phyloP scores from a whole-genome alignment of 495 filamentous ascomycete genomes.

The Aspergillus panamensis region DNA sequence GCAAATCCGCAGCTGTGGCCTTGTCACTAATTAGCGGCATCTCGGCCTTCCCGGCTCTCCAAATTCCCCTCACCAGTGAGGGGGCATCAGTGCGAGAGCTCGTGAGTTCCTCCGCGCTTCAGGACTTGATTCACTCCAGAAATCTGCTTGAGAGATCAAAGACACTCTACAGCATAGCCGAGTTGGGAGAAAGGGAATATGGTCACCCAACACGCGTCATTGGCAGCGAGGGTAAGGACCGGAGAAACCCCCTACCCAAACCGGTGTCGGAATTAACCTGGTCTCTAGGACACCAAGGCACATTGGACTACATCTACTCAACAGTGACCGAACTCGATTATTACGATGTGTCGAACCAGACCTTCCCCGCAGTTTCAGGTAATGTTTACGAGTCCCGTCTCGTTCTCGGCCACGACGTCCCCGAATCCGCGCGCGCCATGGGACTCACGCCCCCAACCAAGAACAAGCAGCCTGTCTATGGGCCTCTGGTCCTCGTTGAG shows the following conservation, averaged over 20 bases:
- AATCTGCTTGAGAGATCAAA: constrained; percentile 53
- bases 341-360: constrained; percentile 56
- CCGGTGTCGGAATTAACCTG: constrained; percentile 2
- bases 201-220: constrained; percentile 63
- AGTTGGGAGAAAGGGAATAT: constrained; percentile 51
- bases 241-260: background rate
- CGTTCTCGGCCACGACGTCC: constrained; percentile 49
- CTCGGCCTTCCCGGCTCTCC: constrained; percentile 7
- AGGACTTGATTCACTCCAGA: constrained; percentile 49
- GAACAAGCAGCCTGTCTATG: constrained; percentile 45
- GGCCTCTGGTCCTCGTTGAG: constrained; percentile 16
- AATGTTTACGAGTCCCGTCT: constrained; percentile 56
- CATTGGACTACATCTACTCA: constrained; percentile 57
- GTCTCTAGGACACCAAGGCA: constrained; percentile 52
- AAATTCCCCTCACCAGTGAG: constrained; percentile 3
- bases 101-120: constrained; percentile 50
- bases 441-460: constrained; percentile 57
- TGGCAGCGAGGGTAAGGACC: constrained; percentile 52
- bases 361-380: constrained; percentile 55
- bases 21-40: constrained; percentile 14
- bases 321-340: constrained; percentile 50
- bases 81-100: constrained; percentile 10
- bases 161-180: constrained; percentile 53
- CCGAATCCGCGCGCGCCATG: constrained; percentile 53
- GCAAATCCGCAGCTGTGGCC: constrained; percentile 9